These are phyloP conservation scores for Ilex aquifolium DNA, from an alignment of 257 asterid genomes.

Conservation along the genomic window DNA sequence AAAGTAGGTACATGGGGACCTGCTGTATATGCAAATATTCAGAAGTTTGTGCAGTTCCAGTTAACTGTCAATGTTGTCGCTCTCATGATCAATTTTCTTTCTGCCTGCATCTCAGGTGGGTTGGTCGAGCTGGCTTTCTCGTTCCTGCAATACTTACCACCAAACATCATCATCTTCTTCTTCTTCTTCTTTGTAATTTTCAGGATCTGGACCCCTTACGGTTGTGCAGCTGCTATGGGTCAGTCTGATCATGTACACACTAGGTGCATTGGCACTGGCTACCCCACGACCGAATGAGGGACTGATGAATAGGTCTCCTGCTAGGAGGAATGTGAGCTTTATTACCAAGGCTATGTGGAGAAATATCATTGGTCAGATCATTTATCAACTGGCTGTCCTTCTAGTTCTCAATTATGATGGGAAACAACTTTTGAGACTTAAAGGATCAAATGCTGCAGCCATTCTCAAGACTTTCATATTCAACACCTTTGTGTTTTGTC, in stretches of 20 bases:
- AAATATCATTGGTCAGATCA: slow-evolving; percentile 73
- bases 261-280: slow-evolving; percentile 86
- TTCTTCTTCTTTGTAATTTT: neutral
- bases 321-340: slow-evolving; percentile 48
- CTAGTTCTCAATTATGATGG: slow-evolving; percentile 51
- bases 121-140: slow-evolving; percentile 2
- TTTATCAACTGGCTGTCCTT: slow-evolving; percentile 58
- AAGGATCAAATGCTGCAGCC: slow-evolving; percentile 36
- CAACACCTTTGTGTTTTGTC: slow-evolving; percentile 86
- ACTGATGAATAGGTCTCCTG: slow-evolving; percentile 62
- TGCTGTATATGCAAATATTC: slow-evolving; percentile 74
- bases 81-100: slow-evolving; percentile 58
- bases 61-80: slow-evolving; percentile 74
- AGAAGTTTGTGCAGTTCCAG: slow-evolving; percentile 85
- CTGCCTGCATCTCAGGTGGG: slow-evolving; percentile 68
- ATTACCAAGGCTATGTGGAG: slow-evolving; percentile 81
- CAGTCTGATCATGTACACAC: slow-evolving; percentile 89
- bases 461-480: slow-evolving; percentile 66
- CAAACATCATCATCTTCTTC: neutral
- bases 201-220: slow-evolving; percentile 88
- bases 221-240: slow-evolving; percentile 93
- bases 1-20: slow-evolving; percentile 84
- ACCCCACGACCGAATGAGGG: slow-evolving; percentile 82
- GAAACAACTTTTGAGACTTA: slow-evolving; percentile 36
- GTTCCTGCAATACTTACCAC: neutral